Evolutionary conservation across 2,329 filamentous ascomycete genomes (phyloP).

Genomic region (Scorias spongiosa): DNA sequence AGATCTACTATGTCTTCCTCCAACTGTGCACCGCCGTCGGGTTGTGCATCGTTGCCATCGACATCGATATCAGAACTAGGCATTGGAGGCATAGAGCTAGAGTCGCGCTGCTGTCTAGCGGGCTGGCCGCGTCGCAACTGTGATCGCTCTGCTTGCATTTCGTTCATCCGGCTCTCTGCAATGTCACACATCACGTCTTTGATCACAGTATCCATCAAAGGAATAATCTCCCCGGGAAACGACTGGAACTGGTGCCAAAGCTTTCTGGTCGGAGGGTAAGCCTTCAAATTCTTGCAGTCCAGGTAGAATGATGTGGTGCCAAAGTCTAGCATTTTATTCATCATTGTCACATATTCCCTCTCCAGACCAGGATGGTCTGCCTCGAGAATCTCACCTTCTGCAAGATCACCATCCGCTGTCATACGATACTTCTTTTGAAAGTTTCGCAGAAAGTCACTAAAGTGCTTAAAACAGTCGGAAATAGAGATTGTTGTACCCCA

Average conservation of each 20-base stretch:
- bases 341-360: conserved; percentile 68
- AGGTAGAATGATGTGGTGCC: conserved; percentile 75
- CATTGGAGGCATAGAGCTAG: conserved; percentile 60
- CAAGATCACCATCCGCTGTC: conserved; percentile 71
- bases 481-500: conserved; percentile 98
- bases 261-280: conserved; percentile 84
- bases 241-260: conserved; percentile 89
- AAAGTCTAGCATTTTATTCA: conserved; percentile 82
- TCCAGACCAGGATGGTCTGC: conserved; percentile 55
- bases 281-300: conserved; percentile 75
- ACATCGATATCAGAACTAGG: conserved; percentile 59
- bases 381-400: conserved; percentile 51
- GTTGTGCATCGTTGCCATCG: conserved; percentile 6
- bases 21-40: conserved; percentile 19
- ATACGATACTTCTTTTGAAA: conserved; percentile 90
- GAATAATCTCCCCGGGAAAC: conserved; percentile 92
- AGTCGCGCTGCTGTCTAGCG: conserved; percentile 25
- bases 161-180: conserved; percentile 63
- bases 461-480: conserved; percentile 68
- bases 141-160: conserved; percentile 45
- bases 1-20: conserved; percentile 49
- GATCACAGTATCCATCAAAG: conserved; percentile 86
- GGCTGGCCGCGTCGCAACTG: conserved; percentile 22
- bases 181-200: conserved; percentile 90
- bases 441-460: conserved; percentile 85